Base-by-base conservation (phyloP, 768 basidiomycete genomes). In the Strobilomyces echinocephalus region DNA sequence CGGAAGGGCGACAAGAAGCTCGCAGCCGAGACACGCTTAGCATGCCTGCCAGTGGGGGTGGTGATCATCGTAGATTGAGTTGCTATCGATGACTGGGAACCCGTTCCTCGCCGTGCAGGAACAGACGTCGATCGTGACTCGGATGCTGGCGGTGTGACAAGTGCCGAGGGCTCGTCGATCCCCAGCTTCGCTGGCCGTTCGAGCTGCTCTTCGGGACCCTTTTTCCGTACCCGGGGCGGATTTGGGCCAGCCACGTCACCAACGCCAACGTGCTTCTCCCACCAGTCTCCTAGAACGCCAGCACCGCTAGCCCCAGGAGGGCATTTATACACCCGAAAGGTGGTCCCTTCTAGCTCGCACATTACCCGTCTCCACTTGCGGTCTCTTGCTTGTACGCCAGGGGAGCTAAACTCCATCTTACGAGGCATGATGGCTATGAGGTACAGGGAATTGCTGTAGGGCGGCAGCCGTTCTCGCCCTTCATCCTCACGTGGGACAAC, bases 281-380 rank as follows among this genome's bases (percentile, higher is more conserved):
- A 91, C 87, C 87, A 88, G 55, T 81, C 80, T 56, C 81, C 83
- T 44, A 89, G 66, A 42, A 73, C 74, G n/a, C 79, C 75, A 4
- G 76, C 78, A 12, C 77, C 80, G 24, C 73, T 72, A 2, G 61
- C 63, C 14, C 68, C 69, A 1, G 72, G 66, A 34, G 74, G 73
- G 52, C 73, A 80, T 55, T 78, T 78, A 68, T 90, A 92, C 53
- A 97, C 77, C 60, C 81, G 80, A 66, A 98, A 83, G 57, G 78
- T 75, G n/a, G 97, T 97, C 43, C 97, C 97, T 63, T 97, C 91
- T 26, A 99, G 72, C 62, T 95, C 88, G 65, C 91, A 90, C 59
- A 94, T 77, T 47, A 88, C 83, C 46, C 89, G 76, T 55, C 89
- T 81, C 97, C 97, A 99, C 64, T 92, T 91, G 43, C 97, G 76